These are phyloP conservation scores for Fraxinus baroniana DNA, from an alignment of 305 asterid species.

Conservation along the genomic window DNA sequence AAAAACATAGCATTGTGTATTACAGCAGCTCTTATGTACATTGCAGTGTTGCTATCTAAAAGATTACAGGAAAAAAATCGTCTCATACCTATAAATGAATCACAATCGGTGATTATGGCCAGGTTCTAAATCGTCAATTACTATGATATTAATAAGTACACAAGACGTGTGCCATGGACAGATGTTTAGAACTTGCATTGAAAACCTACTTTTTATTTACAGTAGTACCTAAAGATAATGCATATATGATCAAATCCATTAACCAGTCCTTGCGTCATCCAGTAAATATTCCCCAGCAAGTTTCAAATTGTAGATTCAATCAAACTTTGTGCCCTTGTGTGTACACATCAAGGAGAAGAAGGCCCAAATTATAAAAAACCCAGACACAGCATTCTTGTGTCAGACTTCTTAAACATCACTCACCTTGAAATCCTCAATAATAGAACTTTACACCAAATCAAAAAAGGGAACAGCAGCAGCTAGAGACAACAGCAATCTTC, in stretches of 20 bases:
- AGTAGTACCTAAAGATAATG: background rate
- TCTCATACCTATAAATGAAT: background rate
- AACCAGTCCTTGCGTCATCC: background rate
- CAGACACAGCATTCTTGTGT: background rate
- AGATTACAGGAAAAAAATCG: background rate
- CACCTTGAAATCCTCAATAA: background rate
- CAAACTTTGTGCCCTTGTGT: background rate
- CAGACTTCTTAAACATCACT: background rate
- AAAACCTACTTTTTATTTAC: background rate
- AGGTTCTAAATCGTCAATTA: background rate
- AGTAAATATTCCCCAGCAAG: background rate
- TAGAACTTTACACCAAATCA: background rate
- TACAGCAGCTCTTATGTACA: background rate
- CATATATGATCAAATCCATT: background rate
- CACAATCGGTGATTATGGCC: background rate
- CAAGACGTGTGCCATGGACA: background rate
- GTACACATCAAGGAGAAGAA: background rate
- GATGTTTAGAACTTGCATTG: background rate
- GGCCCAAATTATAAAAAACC: background rate
- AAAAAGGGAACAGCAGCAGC: background rate
- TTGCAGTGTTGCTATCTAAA: background rate
- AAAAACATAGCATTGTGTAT: background rate
- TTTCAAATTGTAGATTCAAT: background rate
- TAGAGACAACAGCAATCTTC: slow-evolving; percentile 1
- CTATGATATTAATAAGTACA: background rate